Percentiles rank a stretch among this genome's conserved stretches.
Evolutionary conservation across 805 yeast species (phyloP).

Genomic region (Kodamaea kakaduensis): DNA sequence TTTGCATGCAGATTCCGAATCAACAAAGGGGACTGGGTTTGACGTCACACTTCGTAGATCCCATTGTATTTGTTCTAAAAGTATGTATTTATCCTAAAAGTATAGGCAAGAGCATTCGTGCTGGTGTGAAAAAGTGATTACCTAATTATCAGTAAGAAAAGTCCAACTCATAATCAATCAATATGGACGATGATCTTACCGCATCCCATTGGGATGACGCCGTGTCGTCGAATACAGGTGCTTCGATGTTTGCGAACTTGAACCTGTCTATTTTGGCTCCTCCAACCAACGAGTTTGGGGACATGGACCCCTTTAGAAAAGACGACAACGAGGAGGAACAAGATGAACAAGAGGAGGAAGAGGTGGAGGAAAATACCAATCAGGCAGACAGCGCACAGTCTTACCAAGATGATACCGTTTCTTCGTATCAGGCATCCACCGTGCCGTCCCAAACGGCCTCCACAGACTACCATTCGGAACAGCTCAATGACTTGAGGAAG

Average conservation of each 20-base stretch:
- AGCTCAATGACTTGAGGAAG: constrained; percentile 28
- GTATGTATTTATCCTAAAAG: no score
- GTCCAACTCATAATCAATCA: no score
- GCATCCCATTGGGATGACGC: constrained; percentile 64
- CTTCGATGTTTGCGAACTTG: constrained; percentile 15
- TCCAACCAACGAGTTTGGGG: constrained; percentile 11
- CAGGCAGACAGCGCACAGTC: constrained; percentile 11
- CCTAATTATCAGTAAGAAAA: no score
- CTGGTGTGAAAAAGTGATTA: no score
- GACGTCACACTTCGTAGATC: no score
- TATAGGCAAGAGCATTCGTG: no score
- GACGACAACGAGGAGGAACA: constrained; percentile 5
- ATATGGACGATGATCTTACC: constrained; percentile 48
- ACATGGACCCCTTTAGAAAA: constrained; percentile 11
- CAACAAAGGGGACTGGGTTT: no score
- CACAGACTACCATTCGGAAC: constrained; percentile 15
- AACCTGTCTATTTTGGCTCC: constrained; percentile 30
- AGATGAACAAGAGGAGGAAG: constrained; percentile 16
- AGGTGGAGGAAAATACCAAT: constrained; percentile 15
- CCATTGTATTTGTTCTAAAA: no score
- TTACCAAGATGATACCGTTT: neutral
- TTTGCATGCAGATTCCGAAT: no score
- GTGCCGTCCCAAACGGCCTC: neutral
- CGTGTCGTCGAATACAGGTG: constrained; percentile 27
- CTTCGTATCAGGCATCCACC: neutral